A percentile compares a stretch with the other conserved stretches of the same genome.
Conservation (phyloP, 768 basidiomycete genomes). For the Chlorophyllum brunneum region DNA sequence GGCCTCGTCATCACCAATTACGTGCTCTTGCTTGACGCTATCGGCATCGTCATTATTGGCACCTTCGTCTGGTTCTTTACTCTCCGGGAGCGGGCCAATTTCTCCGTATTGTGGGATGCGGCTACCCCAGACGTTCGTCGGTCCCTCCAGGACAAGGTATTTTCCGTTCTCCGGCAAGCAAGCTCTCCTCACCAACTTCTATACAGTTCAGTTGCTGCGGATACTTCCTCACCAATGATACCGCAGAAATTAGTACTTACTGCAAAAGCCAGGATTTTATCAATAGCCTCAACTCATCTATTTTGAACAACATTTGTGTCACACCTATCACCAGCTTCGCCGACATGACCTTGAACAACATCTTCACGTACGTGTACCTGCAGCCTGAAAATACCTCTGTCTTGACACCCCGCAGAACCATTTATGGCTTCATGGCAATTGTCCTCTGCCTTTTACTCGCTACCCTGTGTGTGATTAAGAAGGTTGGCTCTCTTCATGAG, state of each 20-base stretch:
- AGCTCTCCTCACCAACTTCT: background rate
- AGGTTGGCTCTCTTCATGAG: conserved; percentile 34
- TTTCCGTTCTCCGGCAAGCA: conserved; percentile 17
- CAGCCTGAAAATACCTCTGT: background rate
- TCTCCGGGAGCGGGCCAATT: conserved; percentile 66
- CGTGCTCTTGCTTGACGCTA: conserved; percentile 58
- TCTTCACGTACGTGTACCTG: conserved; percentile 69
- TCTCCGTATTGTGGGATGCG: conserved; percentile 51
- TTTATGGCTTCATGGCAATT: conserved; percentile 84
- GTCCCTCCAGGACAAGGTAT: conserved; percentile 69
- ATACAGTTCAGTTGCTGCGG: conserved; percentile 82
- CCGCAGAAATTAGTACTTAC: conserved; percentile 53
- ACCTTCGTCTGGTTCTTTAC: conserved; percentile 82
- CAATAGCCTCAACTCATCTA: conserved; percentile 33
- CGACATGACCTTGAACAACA: conserved; percentile 71
- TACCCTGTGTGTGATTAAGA: conserved; percentile 83
- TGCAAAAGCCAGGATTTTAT: conserved; percentile 46
- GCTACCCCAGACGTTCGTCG: conserved; percentile 45
- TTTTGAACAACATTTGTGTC: conserved; percentile 61
- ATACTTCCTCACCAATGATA: conserved; percentile 67
- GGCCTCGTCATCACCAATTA: conserved; percentile 79
- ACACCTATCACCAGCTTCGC: conserved; percentile 62
- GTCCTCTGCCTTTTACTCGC: conserved; percentile 72
- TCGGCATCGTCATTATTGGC: conserved; percentile 61
- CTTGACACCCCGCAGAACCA: conserved; percentile 35